Evolutionary conservation across 2,329 filamentous ascomycete species (phyloP).

Genomic region (Thielaviopsis ethacetica): DNA sequence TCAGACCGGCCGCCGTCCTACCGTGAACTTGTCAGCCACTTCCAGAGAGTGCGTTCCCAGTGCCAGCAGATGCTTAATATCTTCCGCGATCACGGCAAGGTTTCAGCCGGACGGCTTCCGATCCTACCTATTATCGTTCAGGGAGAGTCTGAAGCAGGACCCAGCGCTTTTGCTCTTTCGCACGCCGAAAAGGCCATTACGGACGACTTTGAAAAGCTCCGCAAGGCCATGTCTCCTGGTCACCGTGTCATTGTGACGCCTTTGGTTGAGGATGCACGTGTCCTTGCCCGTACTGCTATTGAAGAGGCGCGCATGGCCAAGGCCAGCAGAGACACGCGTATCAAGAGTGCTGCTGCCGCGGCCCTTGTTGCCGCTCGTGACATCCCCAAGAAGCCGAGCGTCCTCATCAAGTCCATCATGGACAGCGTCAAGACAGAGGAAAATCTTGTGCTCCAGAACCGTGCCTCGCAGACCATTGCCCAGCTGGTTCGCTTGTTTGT

Average conservation of each 20-base stretch:
- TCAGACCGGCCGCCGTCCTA: constrained; percentile 68
- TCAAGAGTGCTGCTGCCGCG: constrained; percentile 73
- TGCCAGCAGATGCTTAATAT: constrained; percentile 80
- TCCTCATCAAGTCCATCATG: constrained; percentile 93
- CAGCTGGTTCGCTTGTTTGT: constrained; percentile 77
- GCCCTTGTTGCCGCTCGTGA: constrained; percentile 76
- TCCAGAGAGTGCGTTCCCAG: constrained; percentile 79
- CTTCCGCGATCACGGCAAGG: constrained; percentile 81
- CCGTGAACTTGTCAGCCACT: constrained; percentile 74
- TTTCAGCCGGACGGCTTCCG: constrained; percentile 59
- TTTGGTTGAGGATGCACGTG: constrained; percentile 61
- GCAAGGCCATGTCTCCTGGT: constrained; percentile 74
- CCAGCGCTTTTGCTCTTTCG: constrained; percentile 74
- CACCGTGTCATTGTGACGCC: constrained; percentile 73
- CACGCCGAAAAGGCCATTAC: constrained; percentile 79
- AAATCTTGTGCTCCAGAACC: constrained; percentile 70
- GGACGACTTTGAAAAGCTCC: constrained; percentile 74
- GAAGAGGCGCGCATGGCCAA: constrained; percentile 67
- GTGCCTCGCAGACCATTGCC: constrained; percentile 73
- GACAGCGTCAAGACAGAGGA: constrained; percentile 95
- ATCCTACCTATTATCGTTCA: constrained; percentile 80
- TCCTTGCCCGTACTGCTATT: constrained; percentile 54
- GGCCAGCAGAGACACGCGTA: constrained; percentile 65
- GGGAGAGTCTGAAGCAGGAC: constrained; percentile 79
- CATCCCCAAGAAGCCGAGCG: constrained; percentile 83